Evolutionary conservation across 73 alveolate genomes (phyloP), one percentile per base, ranked within the genome.

Genomic region (Paramecium bursaria): DNA sequence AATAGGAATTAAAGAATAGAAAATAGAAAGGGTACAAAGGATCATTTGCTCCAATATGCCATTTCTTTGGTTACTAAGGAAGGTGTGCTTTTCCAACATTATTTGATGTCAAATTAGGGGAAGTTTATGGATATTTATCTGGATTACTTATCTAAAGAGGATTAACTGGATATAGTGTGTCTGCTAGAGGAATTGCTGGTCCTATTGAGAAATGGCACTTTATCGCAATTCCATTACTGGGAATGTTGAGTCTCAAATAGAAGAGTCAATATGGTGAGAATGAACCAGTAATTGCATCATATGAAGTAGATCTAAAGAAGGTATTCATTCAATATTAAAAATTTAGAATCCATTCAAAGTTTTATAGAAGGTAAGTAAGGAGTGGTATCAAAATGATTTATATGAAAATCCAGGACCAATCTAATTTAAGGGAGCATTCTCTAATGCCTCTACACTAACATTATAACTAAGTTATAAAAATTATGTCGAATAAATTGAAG

Each of bases 51-150:
- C 97, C 99, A 30, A 98, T 96, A 31, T 87, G 96, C 86, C 99
- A 97, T 87, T 97, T 91, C 95, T 95, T 97, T 80, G 99, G 99
- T 17, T 97, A 97, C 90, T 95, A 97, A 91, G 99, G 99, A 23
- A 87, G 98, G 76, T 86, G 98, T 86, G 93, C 99, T 7, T 88
- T 91, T 60, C 99, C 99, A 44, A 55, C 97, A 4, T 82, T 50
- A 39, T 96, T 96, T 48, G 99, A 96, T 74, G 86, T 95, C 53
- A 75, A 90, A 10, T 86, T 94, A 48, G 97, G 94, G 26, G 91
- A 91, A 48, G 90, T 97, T n/a, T 93, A 93, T 88, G 99, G 99
- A 75, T 92, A 88, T 89, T 87, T 90, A 33, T 97, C 98, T 30
- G 95, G 90, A 11, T 73, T 75, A n/a, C 90, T 91, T 17, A 60